Base-by-base conservation (phyloP, 257 asterid species). In the Echites panduratus region DNA sequence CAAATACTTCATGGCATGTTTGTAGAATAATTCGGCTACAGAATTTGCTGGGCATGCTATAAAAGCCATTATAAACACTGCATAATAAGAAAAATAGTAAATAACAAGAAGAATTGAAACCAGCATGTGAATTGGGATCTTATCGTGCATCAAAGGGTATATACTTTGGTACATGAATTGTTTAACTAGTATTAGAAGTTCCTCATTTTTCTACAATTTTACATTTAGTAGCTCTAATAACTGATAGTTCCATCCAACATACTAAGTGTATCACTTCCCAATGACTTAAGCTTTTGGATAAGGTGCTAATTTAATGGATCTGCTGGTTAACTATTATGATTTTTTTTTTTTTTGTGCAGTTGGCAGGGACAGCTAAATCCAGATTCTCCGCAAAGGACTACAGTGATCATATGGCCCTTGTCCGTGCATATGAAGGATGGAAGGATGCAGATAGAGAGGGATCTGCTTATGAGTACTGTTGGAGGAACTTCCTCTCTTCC, bases 371-470 rank as follows among this genome's bases (percentile, higher is more conserved):
- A 2, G 97, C 99, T 58, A 94, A 94, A 83, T 91, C 97, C 61
- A 89, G 97, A 84, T 94, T 94, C 83, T 94, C 99, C 32, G 99
- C 97, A 8, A 94, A 94, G 90, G 99, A 91, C 88, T 94, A 91
- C 66, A 95, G 99, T 79, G 99, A 95, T 70, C 99, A 95, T 78
- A 95, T 95, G 98, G 99, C 99, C 68, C 98, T 95, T 81, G 98
- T 95, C 68, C 98, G 98, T 79, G 99, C 97, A 44, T 95, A 90
- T 76, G 99, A 95, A 86, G 99, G 99, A 76, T 95, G 99, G 99
- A 95, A 92, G 75, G 98, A 95, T 78, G 99, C 99, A 52, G 98
- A 95, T 64, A 87, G 99, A 82, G 98, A 95, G 85, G 99, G 99
- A 77, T 89, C 98, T 64, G 90, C 95, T 13, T 91, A 95, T 43